phyloP scores from a whole-genome alignment of 257 asterid genomes.

The Solanum pinnatisectum region DNA sequence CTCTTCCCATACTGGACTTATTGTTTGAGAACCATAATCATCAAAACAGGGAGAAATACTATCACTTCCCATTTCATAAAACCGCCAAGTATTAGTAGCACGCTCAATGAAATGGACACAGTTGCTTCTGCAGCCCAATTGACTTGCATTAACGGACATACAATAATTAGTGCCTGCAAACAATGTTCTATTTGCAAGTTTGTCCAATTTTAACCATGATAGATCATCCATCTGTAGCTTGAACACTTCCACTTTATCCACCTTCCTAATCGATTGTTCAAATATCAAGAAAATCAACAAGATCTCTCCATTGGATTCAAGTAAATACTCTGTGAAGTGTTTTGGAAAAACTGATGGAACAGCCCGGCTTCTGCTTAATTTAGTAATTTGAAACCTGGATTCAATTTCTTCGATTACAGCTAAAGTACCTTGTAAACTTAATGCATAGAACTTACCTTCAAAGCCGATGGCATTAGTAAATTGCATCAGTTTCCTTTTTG shows the following conservation, averaged over 20 bases:
- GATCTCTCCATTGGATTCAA: conserved; percentile 25
- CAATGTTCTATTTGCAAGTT: conserved; percentile 15
- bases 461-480: conserved; percentile 9
- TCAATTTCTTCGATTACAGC: conserved; percentile 4
- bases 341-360: conserved; percentile 8
- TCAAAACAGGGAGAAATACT: neutral
- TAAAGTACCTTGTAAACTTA: conserved; percentile 5
- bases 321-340: conserved; percentile 14
- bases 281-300: conserved; percentile 18
- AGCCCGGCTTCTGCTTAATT: conserved; percentile 6
- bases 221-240: neutral
- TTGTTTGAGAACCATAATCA: neutral
- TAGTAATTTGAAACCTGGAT: conserved; percentile 10
- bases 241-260: conserved; percentile 18
- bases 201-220: conserved; percentile 8
- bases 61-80: neutral
- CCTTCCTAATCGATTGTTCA: neutral
- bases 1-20: neutral
- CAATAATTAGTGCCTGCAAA: conserved; percentile 3
- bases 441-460: conserved; percentile 14
- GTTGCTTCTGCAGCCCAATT: neutral
- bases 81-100: neutral
- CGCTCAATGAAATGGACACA: neutral
- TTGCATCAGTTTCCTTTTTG: neutral
- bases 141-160: neutral